Evolutionary conservation across 208 protist species (phyloP), one percentile per base, ranked within the genome.

Genomic region (Leishmania braziliensis): DNA sequence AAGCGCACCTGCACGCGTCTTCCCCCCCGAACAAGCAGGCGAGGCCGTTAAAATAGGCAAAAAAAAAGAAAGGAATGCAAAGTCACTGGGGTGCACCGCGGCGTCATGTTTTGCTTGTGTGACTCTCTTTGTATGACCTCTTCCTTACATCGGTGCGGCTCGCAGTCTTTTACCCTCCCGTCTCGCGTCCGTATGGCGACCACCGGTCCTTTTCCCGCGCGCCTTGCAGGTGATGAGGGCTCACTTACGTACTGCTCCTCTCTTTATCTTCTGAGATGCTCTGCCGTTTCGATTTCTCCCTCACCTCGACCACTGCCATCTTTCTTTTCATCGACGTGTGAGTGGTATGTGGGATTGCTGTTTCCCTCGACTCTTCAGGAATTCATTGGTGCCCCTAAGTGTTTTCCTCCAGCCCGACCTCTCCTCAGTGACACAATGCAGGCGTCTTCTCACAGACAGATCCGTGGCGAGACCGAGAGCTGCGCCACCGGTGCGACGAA

Each of bases 351-450:
- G 18, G 43, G 10, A 12, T 73, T 26, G 20, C 43, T 33, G 23
- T 16, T 16, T 29, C 46, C 26, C 33, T 73, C 26, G 20, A 20
- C 39, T 12, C 23, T 16, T 29, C 10, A 5, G 9, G 6, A 33
- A 9, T 53, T 9, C 23, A 10, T n/a, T 54, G 14, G 46, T 71
- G 43, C 0, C 36, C 16, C 68, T 51, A 16, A 51, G 33, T 43
- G 33, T 80, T 66, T 48, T 66, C 60, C 62, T 23, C n/a, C 33
- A 9, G 18, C 14, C 14, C n/a, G 51, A 36, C 29, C 83, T 71
- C 53, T 46, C 56, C 5, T 80, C 48, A 69, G 56, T 83, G 62
- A 39, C 23, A 36, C 29, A 26, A 88, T 85, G 85, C 20, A 77
- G 20, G n/a, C 72, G 46, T 62, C 56, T 6, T 56, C 51, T 9